Conservation (phyloP, 2,329 filamentous ascomycete species). For the Penicillium brasilianum region DNA sequence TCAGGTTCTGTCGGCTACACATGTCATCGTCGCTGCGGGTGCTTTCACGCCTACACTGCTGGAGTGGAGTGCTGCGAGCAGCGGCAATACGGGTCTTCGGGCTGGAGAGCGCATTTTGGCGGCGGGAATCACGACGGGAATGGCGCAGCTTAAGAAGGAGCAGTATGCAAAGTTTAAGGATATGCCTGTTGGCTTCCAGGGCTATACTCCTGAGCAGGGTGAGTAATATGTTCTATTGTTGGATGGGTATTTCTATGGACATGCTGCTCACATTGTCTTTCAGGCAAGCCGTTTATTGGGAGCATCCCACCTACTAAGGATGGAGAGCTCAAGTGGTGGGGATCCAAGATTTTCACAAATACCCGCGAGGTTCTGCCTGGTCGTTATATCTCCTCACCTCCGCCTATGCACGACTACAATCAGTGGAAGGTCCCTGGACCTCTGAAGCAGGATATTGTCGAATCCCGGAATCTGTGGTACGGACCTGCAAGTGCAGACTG, state of each 20-base stretch:
- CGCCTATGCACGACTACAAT: constrained; percentile 58
- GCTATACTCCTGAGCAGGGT: constrained; percentile 47
- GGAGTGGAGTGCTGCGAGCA: constrained; percentile 53
- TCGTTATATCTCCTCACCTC: constrained; percentile 62
- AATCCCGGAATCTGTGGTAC: constrained; percentile 64
- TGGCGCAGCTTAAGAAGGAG: constrained; percentile 52
- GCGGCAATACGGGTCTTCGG: constrained; percentile 49
- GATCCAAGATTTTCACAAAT: constrained; percentile 64
- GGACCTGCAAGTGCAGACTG: constrained; percentile 61
- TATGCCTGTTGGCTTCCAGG: constrained; percentile 55
- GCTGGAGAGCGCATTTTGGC: constrained; percentile 57
- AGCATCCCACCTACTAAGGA: constrained; percentile 60
- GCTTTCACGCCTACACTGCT: constrained; percentile 43
- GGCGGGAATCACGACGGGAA: constrained; percentile 53
- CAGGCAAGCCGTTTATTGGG: constrained; percentile 61
- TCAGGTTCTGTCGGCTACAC: constrained; percentile 33
- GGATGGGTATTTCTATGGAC: background rate
- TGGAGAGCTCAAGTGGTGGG: constrained; percentile 64
- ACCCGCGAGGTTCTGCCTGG: constrained; percentile 59
- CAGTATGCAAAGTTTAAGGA: constrained; percentile 44
- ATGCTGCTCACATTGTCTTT: constrained; percentile 20
- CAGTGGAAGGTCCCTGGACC: constrained; percentile 65
- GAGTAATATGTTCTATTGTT: constrained; percentile 1
- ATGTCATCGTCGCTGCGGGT: constrained; percentile 38
- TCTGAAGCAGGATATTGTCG: constrained; percentile 64